Base-by-base conservation (phyloP, 805 yeast species). In the Candida quercuum region DNA sequence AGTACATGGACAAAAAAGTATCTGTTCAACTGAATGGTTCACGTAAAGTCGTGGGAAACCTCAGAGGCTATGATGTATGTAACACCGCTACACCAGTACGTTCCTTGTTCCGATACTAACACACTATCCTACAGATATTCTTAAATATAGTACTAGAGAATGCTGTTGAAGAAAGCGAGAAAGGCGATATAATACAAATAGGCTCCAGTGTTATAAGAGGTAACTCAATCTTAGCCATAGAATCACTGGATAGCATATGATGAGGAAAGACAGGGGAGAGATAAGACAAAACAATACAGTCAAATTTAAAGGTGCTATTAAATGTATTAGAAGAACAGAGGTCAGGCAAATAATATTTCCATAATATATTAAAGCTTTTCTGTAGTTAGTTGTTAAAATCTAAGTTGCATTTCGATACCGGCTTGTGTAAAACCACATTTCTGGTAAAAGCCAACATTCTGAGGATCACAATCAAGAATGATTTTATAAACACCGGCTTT, bases 401-500 rank as follows among this genome's bases (percentile, higher is more conserved):
- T 64, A 40, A 55, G 64, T 31, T 73, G 73, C 94, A 84, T 84
- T 52, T 81, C 86, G 27, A 74, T 59, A 12, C 93, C 93, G 18
- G 74, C 82, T 39, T 71, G 64, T 13, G 57, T 57, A 57, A 76
- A 79, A 3, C 89, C 94, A 67, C 98, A 91, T 60, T 87, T 89
- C 49, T 86, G 85, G 59, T 91, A 91, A 59, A 91, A 91, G 4
- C 76, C 81, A 26, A 78, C 82, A 54, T 91, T 91, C 41, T 77
- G 74, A n/a, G 74, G 77, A 38, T 83, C 81, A 61, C 98, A 91
- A 64, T 91, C 97, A 51, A 91, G 66, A 29, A 91, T 86, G 14
- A 86, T 81, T 64, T 91, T 91, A 64, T 91, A 91, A 53, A 94
- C 87, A 5, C 91, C 93, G 12, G 51, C 54, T 3, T 61, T 51